These are phyloP conservation scores for Hygrocybe punicea DNA, from an alignment of 768 basidiomycete species.

Conservation along the genomic window DNA sequence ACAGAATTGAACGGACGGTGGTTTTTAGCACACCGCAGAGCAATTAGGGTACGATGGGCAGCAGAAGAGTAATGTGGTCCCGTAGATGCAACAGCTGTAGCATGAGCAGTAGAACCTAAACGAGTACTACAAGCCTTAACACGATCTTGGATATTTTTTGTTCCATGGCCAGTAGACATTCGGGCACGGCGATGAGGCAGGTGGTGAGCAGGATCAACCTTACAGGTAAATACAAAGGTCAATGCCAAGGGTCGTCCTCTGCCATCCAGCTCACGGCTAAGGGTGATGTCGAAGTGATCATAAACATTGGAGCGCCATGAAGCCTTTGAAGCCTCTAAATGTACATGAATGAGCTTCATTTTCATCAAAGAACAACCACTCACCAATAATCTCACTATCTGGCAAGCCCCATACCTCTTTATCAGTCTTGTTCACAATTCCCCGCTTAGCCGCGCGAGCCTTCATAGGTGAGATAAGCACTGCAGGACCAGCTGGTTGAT, in stretches of 20 bases:
- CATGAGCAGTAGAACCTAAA: not conserved
- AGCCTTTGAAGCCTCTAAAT: slow-evolving; percentile 1
- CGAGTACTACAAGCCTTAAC: not conserved
- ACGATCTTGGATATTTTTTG: slow-evolving; percentile 9
- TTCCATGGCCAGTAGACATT: slow-evolving; percentile 7
- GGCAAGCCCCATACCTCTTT: slow-evolving; percentile 10
- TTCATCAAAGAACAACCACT: not conserved
- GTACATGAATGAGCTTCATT: not conserved
- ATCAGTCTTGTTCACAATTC: slow-evolving; percentile 6
- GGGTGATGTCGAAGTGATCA: slow-evolving; percentile 15
- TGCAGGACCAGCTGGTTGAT: not conserved
- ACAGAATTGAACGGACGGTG: slow-evolving; percentile 25
- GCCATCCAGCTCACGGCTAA: slow-evolving; percentile 1
- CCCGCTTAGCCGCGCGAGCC: not conserved
- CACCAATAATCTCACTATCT: slow-evolving; percentile 16
- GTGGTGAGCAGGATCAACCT: not conserved
- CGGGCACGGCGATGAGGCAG: not conserved
- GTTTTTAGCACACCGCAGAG: slow-evolving; percentile 18
- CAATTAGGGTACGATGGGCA: slow-evolving; percentile 25
- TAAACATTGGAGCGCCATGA: slow-evolving; percentile 14
- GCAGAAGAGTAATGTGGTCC: slow-evolving; percentile 6
- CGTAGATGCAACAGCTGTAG: not conserved
- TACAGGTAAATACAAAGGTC: slow-evolving; percentile 14
- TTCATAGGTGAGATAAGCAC: slow-evolving; percentile 14
- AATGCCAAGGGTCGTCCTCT: not conserved